Evolutionary conservation across 2,329 filamentous ascomycete species (phyloP).

Genomic region (Raffaelea ambrosiae): DNA sequence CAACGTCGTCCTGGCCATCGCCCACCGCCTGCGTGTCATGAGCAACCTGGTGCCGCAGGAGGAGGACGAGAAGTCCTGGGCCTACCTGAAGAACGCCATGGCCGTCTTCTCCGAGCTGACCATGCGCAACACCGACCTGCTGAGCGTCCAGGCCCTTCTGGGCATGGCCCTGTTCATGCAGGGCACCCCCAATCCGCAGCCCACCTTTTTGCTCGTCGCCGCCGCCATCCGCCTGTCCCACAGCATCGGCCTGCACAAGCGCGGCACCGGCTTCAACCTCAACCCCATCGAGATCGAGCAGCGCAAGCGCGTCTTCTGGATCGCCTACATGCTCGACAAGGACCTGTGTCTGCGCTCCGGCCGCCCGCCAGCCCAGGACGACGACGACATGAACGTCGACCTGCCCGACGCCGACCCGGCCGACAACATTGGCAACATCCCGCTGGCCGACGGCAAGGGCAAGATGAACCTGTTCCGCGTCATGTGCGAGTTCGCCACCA

Average conservation of each 20-base stretch:
- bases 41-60: constrained; percentile 84
- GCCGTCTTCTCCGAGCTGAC: constrained; percentile 86
- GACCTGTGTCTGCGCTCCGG: constrained; percentile 52
- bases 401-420: constrained; percentile 82
- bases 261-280: constrained; percentile 83
- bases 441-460: constrained; percentile 75
- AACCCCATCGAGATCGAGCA: constrained; percentile 94
- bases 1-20: constrained; percentile 88
- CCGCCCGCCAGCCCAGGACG: constrained; percentile 52
- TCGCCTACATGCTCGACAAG: constrained; percentile 57
- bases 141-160: constrained; percentile 88
- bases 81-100: constrained; percentile 93
- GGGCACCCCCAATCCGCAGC: constrained; percentile 93
- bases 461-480: constrained; percentile 93
- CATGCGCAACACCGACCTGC: constrained; percentile 89
- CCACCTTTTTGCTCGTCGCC: constrained; percentile 82
- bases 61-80: constrained; percentile 92
- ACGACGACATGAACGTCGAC: constrained; percentile 85
- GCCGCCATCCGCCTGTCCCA: constrained; percentile 86
- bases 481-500: constrained; percentile 85
- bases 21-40: constrained; percentile 88
- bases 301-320: constrained; percentile 59
- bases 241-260: constrained; percentile 91
- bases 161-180: constrained; percentile 94
- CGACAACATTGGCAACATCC: constrained; percentile 92